Percentiles rank a stretch among this genome's conserved stretches.
Conservation (phyloP, 805 yeast species). For the Candida glaebosa region DNA sequence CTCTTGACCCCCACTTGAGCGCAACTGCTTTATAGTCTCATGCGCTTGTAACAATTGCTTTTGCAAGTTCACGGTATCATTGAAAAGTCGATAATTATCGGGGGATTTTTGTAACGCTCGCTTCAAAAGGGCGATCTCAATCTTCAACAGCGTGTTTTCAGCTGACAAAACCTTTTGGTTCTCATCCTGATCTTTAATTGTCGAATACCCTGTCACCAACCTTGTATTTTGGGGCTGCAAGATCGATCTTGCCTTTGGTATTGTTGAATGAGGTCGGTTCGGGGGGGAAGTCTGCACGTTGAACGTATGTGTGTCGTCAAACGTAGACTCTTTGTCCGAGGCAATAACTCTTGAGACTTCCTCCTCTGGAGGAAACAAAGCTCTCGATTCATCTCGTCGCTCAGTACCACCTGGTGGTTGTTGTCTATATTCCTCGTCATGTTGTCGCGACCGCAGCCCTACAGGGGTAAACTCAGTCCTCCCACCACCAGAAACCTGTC, state of each 20-base stretch:
- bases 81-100: constrained; percentile 6
- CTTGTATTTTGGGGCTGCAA: neutral
- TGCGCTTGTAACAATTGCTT: neutral
- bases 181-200: constrained; percentile 10
- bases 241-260: neutral
- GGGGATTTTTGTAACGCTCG: constrained; percentile 9
- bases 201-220: constrained; percentile 1
- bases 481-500: neutral
- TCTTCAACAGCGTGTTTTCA: constrained; percentile 10
- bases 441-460: constrained; percentile 7
- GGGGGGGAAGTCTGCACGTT: neutral
- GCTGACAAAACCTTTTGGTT: constrained; percentile 8
- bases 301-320: constrained; percentile 3
- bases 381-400: neutral
- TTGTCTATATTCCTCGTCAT: neutral
- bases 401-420: neutral
- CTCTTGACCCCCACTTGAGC: neutral
- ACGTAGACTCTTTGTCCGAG: neutral
- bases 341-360: neutral
- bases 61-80: constrained; percentile 1
- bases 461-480: constrained; percentile 17
- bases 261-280: neutral
- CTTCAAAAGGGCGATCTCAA: constrained; percentile 8
- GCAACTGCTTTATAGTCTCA: neutral
- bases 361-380: neutral